Evolutionary conservation across 495 filamentous ascomycete genomes (phyloP).

Genomic region (Cercophora sp.): DNA sequence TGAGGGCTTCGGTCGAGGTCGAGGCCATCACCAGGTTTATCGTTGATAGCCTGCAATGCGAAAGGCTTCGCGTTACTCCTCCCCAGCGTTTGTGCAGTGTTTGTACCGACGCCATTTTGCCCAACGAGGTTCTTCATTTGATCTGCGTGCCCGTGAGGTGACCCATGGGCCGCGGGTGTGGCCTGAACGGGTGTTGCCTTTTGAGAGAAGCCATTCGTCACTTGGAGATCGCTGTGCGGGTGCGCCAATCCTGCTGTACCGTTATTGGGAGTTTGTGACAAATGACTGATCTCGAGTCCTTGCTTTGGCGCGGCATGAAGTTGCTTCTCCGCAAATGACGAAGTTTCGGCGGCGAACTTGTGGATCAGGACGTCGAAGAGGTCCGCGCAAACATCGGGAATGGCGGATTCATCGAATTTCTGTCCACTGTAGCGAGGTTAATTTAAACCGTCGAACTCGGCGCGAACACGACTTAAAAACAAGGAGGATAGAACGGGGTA

Average conservation of each 20-base stretch:
- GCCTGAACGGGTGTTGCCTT: neutral
- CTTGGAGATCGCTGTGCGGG: neutral
- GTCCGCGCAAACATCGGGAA: slow-evolving; percentile 55
- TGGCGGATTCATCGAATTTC: slow-evolving; percentile 64
- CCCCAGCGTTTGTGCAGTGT: too few relatives aligned
- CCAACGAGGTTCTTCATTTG: too few relatives aligned
- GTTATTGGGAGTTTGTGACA: neutral
- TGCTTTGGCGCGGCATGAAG: slow-evolving; percentile 8
- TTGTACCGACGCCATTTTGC: too few relatives aligned
- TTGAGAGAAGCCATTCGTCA: neutral
- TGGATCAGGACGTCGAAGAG: slow-evolving; percentile 30
- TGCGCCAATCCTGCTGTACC: neutral
- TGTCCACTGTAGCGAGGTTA: slow-evolving; percentile 53
- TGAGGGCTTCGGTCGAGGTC: too few relatives aligned
- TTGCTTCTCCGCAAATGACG: slow-evolving; percentile 20
- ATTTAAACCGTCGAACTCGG: slow-evolving; percentile 11
- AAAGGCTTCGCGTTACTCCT: too few relatives aligned
- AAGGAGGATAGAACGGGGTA: too few relatives aligned
- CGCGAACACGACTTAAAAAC: slow-evolving; percentile 20
- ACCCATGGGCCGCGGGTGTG: neutral
- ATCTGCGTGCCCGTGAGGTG: neutral
- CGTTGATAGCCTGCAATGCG: too few relatives aligned
- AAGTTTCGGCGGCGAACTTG: slow-evolving; percentile 11
- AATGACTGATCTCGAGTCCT: neutral
- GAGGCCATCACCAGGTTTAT: too few relatives aligned